These are phyloP conservation scores for Rhizoctonia solani DNA, from an alignment of 1,284 basidiomycete species.

Conservation along the genomic window DNA sequence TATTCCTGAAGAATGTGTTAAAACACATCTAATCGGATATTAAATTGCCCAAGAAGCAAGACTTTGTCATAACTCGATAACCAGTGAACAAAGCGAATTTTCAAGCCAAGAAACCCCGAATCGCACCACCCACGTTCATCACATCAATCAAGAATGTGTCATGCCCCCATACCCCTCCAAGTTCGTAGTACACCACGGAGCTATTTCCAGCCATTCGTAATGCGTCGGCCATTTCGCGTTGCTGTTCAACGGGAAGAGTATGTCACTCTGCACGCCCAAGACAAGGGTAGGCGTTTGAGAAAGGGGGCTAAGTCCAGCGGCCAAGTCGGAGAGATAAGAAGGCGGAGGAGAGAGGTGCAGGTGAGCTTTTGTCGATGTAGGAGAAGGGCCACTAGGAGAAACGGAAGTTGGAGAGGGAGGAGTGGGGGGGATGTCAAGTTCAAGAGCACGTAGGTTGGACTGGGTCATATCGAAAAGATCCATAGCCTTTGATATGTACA, in stretches of 20 bases:
- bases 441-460: conserved; percentile 75
- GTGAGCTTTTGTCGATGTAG: conserved; percentile 41
- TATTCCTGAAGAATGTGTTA: too few species aligned
- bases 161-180: conserved; percentile 97
- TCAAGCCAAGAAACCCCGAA: conserved; percentile 68
- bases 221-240: conserved; percentile 93
- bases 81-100: not conserved
- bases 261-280: conserved; percentile 95
- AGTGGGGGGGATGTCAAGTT: conserved; percentile 44
- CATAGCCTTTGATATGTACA: conserved; percentile 99
- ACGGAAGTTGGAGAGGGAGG: conserved; percentile 42
- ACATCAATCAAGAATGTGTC: conserved; percentile 93
- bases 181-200: conserved; percentile 92
- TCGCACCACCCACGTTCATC: conserved; percentile 76
- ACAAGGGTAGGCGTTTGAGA: conserved; percentile 81
- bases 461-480: conserved; percentile 96
- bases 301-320: conserved; percentile 80
- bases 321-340: conserved; percentile 79
- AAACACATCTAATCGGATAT: too few species aligned
- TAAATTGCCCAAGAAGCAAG: not conserved
- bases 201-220: conserved; percentile 86
- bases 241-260: conserved; percentile 96
- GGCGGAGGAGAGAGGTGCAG: conserved; percentile 62
- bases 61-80: not conserved
- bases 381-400: conserved; percentile 42